Conservation (phyloP, 768 basidiomycete species). For the Xerocomellus dryophilus region DNA sequence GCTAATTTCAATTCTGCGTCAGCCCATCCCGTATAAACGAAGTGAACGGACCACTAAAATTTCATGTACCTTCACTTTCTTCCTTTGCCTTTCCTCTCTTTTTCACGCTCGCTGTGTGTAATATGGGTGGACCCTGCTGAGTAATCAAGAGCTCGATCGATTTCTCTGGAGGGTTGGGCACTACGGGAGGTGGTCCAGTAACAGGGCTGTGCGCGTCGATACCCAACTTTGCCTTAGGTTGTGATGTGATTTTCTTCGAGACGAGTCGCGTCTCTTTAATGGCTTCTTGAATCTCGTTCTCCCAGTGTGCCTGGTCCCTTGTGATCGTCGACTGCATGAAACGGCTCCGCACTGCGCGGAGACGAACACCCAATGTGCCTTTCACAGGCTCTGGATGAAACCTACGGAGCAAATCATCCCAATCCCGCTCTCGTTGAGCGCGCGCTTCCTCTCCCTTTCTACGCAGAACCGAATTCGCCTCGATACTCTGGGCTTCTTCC, state of each 20-base stretch:
- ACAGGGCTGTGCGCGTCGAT: conserved; percentile 1
- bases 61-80: conserved; percentile 29
- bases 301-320: conserved; percentile 57
- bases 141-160: conserved; percentile 49
- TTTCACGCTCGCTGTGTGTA: conserved; percentile 33
- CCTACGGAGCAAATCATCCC: conserved; percentile 54
- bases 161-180: conserved; percentile 47
- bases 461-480: conserved; percentile 51
- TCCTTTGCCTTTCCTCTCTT: conserved; percentile 32
- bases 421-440: conserved; percentile 57
- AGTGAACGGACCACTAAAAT: not conserved
- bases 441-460: conserved; percentile 65
- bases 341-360: conserved; percentile 52
- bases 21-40: not conserved
- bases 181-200: conserved; percentile 37
- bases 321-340: conserved; percentile 59
- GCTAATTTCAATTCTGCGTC: conserved; percentile 10
- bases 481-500: conserved; percentile 35
- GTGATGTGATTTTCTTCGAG: conserved; percentile 43
- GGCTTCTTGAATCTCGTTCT: conserved; percentile 53
- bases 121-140: conserved; percentile 47
- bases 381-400: conserved; percentile 54
- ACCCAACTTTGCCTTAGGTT: conserved; percentile 22
- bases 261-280: conserved; percentile 54
- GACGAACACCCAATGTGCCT: conserved; percentile 45